Percentiles rank a stretch among this genome's conserved stretches.
Evolutionary conservation across 2,329 filamentous ascomycete genomes (phyloP).

Genomic region (Phaeophleospora eucalypticola): DNA sequence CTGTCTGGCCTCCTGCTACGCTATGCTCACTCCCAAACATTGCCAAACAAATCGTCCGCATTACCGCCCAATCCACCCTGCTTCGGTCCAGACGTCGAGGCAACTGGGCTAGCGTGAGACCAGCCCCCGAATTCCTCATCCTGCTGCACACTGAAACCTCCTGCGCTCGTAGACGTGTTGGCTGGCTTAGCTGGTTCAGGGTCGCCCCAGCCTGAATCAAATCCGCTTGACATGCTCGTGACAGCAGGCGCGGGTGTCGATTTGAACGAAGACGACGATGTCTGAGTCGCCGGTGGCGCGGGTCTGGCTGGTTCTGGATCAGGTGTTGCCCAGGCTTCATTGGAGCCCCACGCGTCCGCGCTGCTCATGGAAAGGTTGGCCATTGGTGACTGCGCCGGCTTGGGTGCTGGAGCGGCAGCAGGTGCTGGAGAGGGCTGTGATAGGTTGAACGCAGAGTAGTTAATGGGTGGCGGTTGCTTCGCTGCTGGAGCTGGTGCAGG

Average conservation of each 20-base stretch:
- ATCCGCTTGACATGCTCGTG: slow-evolving; percentile 16
- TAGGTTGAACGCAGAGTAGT: slow-evolving; percentile 69
- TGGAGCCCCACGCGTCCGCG: slow-evolving; percentile 76
- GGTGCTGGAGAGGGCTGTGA: slow-evolving; percentile 49
- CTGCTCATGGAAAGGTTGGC: slow-evolving; percentile 43
- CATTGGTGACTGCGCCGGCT: slow-evolving; percentile 30
- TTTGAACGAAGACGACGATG: slow-evolving; percentile 41
- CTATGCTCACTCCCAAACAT: slow-evolving; percentile 65
- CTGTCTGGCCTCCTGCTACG: not conserved
- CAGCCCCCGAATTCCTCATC: slow-evolving; percentile 97
- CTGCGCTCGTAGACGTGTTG: slow-evolving; percentile 17
- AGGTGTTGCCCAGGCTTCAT: slow-evolving; percentile 75
- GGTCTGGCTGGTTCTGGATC: slow-evolving; percentile 39
- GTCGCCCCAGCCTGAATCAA: slow-evolving; percentile 59
- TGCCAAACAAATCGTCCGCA: slow-evolving; percentile 83
- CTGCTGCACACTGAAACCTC: slow-evolving; percentile 59
- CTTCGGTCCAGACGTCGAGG: slow-evolving; percentile 40
- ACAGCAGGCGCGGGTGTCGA: slow-evolving; percentile 31
- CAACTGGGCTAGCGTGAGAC: slow-evolving; percentile 62
- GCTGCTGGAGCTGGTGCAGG: slow-evolving; percentile 33
- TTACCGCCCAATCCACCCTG: slow-evolving; percentile 48
- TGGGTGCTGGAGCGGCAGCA: slow-evolving; percentile 35
- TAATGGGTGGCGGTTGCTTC: slow-evolving; percentile 32
- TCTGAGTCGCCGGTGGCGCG: slow-evolving; percentile 30
- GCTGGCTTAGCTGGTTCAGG: slow-evolving; percentile 56